Percentiles rank a stretch among this genome's conserved stretches.
These are phyloP conservation scores for Forsythia viridissima DNA, from an alignment of 257 asterid genomes.

Conservation along the genomic window DNA sequence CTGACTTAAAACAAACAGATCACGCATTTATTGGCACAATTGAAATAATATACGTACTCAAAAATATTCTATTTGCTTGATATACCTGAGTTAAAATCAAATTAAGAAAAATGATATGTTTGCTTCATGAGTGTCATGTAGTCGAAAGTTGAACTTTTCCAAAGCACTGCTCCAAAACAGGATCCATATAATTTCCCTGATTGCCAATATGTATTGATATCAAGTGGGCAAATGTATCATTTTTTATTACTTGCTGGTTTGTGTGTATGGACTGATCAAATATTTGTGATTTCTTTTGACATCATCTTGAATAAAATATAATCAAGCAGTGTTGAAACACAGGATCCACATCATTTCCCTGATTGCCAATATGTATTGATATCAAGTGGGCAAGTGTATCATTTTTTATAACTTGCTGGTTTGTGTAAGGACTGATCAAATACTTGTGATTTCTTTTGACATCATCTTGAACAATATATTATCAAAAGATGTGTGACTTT, in stretches of 20 bases:
- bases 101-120: not conserved
- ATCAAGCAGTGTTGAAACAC: slow-evolving; percentile 5
- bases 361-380: not conserved
- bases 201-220: not conserved
- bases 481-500: slow-evolving; percentile 14
- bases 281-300: slow-evolving; percentile 2
- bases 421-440: not conserved
- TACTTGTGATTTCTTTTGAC: not conserved
- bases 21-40: not conserved
- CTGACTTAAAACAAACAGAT: not conserved
- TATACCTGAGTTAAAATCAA: not conserved
- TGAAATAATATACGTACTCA: not conserved
- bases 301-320: slow-evolving; percentile 7
- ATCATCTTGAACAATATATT: slow-evolving; percentile 6
- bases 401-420: slow-evolving; percentile 4
- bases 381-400: not conserved
- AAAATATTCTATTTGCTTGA: not conserved
- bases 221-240: not conserved
- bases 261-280: not conserved
- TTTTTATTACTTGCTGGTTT: slow-evolving; percentile 6
- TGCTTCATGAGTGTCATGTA: not conserved
- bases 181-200: not conserved
- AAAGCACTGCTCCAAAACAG: not conserved
- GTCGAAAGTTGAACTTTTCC: not conserved
- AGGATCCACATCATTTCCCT: not conserved